These are phyloP conservation scores for Barnettozyma salicaria DNA, from an alignment of 805 yeast species.

Conservation along the genomic window DNA sequence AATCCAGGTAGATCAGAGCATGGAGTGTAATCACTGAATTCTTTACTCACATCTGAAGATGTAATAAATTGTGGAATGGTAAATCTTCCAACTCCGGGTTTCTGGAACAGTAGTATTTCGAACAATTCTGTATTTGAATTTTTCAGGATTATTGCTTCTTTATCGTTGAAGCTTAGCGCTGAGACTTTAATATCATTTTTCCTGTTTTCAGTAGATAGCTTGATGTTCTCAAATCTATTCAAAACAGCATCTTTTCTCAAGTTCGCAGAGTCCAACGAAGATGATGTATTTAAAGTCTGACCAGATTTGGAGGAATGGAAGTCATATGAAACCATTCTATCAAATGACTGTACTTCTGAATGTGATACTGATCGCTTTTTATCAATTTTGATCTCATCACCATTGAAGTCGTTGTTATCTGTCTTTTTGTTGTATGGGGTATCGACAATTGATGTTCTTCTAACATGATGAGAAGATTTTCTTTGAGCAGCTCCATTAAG, in stretches of 20 bases:
- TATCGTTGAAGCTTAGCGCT: slow-evolving; percentile 40
- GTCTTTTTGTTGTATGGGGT: slow-evolving; percentile 2
- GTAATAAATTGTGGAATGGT: slow-evolving; percentile 31
- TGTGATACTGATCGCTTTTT: slow-evolving; percentile 31
- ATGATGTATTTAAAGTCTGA: slow-evolving; percentile 36
- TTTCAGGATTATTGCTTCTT: slow-evolving; percentile 57
- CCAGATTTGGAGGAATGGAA: slow-evolving; percentile 39
- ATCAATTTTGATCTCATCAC: slow-evolving; percentile 16
- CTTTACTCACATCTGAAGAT: slow-evolving; percentile 27
- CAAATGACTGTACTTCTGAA: slow-evolving; percentile 37
- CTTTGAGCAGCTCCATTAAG: slow-evolving; percentile 8
- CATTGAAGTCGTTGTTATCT: slow-evolving; percentile 1
- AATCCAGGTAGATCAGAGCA: slow-evolving; percentile 36
- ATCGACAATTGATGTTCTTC: slow-evolving; percentile 13
- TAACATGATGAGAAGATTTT: slow-evolving; percentile 20
- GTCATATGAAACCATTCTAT: slow-evolving; percentile 40
- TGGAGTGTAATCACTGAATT: slow-evolving; percentile 35
- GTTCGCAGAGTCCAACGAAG: slow-evolving; percentile 30
- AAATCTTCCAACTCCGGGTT: slow-evolving; percentile 25
- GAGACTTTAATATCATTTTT: slow-evolving; percentile 30
- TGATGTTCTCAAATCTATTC: slow-evolving; percentile 46
- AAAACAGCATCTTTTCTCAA: slow-evolving; percentile 65
- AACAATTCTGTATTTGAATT: slow-evolving; percentile 38
- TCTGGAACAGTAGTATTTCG: slow-evolving; percentile 45
- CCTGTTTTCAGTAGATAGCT: slow-evolving; percentile 29